Evolutionary conservation across 2,329 filamentous ascomycete species (phyloP).

Genomic region (Chaetoscypha palmicola): DNA sequence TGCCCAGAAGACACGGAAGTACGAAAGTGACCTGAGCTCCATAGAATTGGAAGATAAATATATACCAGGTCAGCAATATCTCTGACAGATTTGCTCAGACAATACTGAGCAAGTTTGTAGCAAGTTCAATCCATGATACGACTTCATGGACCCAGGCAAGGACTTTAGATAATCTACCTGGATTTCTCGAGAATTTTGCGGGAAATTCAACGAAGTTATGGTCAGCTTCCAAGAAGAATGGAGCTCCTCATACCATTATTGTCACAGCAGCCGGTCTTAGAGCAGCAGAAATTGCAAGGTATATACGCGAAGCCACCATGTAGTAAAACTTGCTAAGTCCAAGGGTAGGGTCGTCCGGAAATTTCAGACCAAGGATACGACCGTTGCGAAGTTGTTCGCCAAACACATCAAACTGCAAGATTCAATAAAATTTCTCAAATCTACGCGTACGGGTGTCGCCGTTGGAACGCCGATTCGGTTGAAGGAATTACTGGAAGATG

Average conservation of each 20-base stretch:
- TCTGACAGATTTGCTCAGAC: neutral
- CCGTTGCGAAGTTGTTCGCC: slow-evolving; percentile 87
- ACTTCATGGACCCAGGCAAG: slow-evolving; percentile 64
- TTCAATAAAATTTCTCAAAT: slow-evolving; percentile 67
- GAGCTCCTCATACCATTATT: slow-evolving; percentile 78
- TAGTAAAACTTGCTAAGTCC: slow-evolving; percentile 9
- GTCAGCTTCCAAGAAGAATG: slow-evolving; percentile 59
- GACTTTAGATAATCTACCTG: slow-evolving; percentile 64
- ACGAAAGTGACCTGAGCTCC: slow-evolving; percentile 71
- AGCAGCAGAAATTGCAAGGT: slow-evolving; percentile 78
- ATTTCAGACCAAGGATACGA: slow-evolving; percentile 70
- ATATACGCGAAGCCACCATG: slow-evolving; percentile 19
- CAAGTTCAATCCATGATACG: slow-evolving; percentile 70
- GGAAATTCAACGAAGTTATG: slow-evolving; percentile 50
- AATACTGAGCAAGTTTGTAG: slow-evolving; percentile 37
- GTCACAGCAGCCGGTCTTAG: slow-evolving; percentile 79
- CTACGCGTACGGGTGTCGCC: slow-evolving; percentile 68
- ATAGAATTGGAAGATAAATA: slow-evolving; percentile 80
- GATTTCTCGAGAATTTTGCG: slow-evolving; percentile 65
- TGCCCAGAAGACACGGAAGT: slow-evolving; percentile 68
- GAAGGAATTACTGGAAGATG: slow-evolving; percentile 74
- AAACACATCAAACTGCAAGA: slow-evolving; percentile 97
- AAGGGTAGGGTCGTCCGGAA: slow-evolving; percentile 58
- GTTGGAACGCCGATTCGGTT: slow-evolving; percentile 84
- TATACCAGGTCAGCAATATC: slow-evolving; percentile 49